Evolutionary conservation across 768 basidiomycete species (phyloP).

Genomic region (Lepiota subincarnata): DNA sequence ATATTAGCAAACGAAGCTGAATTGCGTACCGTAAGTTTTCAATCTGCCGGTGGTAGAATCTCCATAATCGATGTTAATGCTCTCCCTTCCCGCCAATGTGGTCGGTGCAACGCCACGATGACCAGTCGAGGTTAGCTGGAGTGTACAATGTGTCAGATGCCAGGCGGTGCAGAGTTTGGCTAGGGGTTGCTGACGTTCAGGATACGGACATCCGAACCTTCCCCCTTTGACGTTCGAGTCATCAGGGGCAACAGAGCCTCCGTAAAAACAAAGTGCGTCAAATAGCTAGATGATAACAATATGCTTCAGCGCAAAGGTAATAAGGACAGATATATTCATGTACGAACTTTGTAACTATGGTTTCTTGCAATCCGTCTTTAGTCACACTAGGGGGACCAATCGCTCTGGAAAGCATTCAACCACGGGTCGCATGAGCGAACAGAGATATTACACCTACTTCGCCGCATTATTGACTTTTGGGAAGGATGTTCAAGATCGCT

Average conservation of each 20-base stretch:
- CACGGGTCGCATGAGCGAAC: not conserved
- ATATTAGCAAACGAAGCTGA: not conserved
- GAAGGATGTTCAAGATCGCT: not conserved
- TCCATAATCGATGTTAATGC: conserved; percentile 33
- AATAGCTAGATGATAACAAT: conserved; percentile 31
- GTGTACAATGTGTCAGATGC: not conserved
- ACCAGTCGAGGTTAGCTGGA: conserved; percentile 30
- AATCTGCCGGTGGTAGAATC: conserved; percentile 14
- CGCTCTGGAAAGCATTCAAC: not conserved
- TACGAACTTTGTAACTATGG: conserved; percentile 10
- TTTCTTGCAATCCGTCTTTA: conserved; percentile 16
- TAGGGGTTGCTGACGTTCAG: conserved; percentile 41
- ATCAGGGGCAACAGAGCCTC: conserved; percentile 50
- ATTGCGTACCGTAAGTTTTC: not conserved
- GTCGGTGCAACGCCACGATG: conserved; percentile 19
- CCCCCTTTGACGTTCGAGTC: conserved; percentile 40
- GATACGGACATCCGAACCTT: conserved; percentile 55
- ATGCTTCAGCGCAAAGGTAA: not conserved
- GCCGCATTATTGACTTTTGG: conserved; percentile 52
- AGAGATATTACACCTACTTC: conserved; percentile 1
- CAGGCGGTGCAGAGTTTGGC: not conserved
- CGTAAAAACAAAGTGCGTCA: conserved; percentile 55
- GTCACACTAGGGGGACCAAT: conserved; percentile 13
- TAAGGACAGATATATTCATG: not conserved
- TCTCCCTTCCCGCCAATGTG: conserved; percentile 29